Percentiles rank a stretch among this genome's conserved stretches.
Conservation (phyloP, 2,329 filamentous ascomycete species). For the Fusarium gaditjirri region DNA sequence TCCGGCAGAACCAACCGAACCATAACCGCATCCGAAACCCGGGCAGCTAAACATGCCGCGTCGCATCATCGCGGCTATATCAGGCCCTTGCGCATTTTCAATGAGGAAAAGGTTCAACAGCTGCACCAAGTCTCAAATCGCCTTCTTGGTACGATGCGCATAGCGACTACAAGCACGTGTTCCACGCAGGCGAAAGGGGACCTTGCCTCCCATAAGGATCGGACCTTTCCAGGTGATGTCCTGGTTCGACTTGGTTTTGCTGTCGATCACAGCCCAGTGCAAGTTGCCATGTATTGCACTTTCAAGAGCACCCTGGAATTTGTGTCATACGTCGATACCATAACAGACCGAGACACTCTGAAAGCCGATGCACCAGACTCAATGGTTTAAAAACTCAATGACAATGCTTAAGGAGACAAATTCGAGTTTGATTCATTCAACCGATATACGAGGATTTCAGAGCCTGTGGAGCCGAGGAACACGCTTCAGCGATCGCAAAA, state of each 20-base stretch:
- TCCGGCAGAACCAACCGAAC: too few relatives aligned
- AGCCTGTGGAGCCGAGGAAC: rapidly evolving
- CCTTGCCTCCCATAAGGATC: neutral
- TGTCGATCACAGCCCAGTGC: rapidly evolving
- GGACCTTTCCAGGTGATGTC: neutral
- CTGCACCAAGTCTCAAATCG: neutral
- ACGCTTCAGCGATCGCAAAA: rapidly evolving
- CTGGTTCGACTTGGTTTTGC: neutral
- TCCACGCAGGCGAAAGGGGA: neutral
- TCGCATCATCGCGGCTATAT: neutral
- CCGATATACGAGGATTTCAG: rapidly evolving
- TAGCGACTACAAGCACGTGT: neutral
- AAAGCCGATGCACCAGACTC: neutral
- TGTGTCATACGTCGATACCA: neutral
- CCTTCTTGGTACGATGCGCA: neutral
- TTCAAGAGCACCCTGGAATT: neutral
- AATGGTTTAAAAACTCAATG: too few relatives aligned
- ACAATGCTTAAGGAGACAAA: too few relatives aligned
- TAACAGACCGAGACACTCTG: neutral
- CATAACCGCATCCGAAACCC: too few relatives aligned
- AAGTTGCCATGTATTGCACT: neutral
- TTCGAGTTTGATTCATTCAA: too few relatives aligned
- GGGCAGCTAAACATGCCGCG: too few relatives aligned
- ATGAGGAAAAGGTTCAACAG: neutral
- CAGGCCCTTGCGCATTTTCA: neutral